phyloP scores from a whole-genome alignment of 352 stramenopile genomes.

The Globisporangium canariense region DNA sequence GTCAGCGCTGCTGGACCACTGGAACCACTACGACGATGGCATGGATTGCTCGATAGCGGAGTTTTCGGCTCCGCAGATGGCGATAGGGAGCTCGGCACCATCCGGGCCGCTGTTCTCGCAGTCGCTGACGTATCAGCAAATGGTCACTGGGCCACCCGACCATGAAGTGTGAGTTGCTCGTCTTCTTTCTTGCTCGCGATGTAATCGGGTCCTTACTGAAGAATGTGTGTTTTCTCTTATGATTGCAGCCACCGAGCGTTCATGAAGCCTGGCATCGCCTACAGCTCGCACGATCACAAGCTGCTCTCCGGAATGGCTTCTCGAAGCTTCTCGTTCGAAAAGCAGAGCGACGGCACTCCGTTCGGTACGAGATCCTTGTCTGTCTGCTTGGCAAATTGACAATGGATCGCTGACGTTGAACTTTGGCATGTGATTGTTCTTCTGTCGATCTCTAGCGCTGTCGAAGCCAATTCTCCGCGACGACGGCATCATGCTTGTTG shows the following conservation, averaged over 20 bases:
- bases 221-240: background rate
- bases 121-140: constrained; percentile 19
- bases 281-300: constrained; percentile 2
- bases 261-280: background rate
- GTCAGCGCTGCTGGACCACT: constrained; percentile 28
- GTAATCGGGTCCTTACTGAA: background rate
- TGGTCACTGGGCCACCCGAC: constrained; percentile 16
- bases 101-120: constrained; percentile 14
- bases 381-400: background rate
- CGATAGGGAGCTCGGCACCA: constrained; percentile 7
- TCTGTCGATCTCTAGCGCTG: constrained; percentile 34
- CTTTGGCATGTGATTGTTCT: background rate
- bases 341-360: constrained; percentile 27
- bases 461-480: constrained; percentile 76
- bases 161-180: constrained; percentile 30
- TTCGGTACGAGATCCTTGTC: constrained; percentile 27
- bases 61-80: constrained; percentile 21
- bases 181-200: background rate
- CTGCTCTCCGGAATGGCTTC: background rate
- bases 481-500: constrained; percentile 68
- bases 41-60: constrained; percentile 23
- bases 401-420: background rate
- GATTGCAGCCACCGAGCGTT: constrained; percentile 4
- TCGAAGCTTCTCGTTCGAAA: constrained; percentile 31
- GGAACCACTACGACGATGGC: constrained; percentile 35